These are phyloP conservation scores for Edaphochlamys debaryana DNA, from an alignment of 139 green algal species.

Conservation along the genomic window DNA sequence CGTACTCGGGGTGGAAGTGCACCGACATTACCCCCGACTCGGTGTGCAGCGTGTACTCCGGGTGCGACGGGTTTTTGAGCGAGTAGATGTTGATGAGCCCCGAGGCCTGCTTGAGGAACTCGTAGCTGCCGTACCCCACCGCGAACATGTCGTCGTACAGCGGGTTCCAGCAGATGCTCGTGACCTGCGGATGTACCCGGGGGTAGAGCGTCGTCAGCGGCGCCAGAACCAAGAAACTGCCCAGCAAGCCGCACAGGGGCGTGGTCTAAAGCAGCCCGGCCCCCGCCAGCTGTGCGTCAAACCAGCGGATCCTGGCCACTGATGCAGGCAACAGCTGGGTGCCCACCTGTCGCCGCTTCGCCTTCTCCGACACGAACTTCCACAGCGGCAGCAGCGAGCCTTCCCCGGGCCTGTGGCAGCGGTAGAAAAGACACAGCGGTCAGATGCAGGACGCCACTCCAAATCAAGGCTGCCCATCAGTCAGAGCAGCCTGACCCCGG, in stretches of 20 bases:
- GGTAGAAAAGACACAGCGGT: too few species aligned
- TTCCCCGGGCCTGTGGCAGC: slow-evolving; percentile 64
- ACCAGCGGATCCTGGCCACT: too few species aligned
- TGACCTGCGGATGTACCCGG: too few species aligned
- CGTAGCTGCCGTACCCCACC: slow-evolving; percentile 90
- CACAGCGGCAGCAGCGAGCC: slow-evolving; percentile 95
- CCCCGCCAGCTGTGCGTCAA: too few species aligned
- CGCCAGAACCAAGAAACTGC: too few species aligned
- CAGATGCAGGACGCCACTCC: too few species aligned
- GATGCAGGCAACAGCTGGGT: too few species aligned
- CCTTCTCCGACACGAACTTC: slow-evolving; percentile 75
- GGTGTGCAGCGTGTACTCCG: slow-evolving; percentile 81
- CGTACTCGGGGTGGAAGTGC: slow-evolving; percentile 88
- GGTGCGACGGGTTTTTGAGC: slow-evolving; percentile 88
- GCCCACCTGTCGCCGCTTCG: slow-evolving; percentile 57
- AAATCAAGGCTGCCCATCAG: too few species aligned
- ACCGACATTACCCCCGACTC: slow-evolving; percentile 89
- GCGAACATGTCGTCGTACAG: slow-evolving; percentile 87
- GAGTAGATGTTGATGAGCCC: slow-evolving; percentile 88
- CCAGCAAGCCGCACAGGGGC: too few species aligned
- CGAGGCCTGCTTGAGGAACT: slow-evolving; percentile 79
- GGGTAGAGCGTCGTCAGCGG: too few species aligned
- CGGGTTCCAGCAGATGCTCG: slow-evolving; percentile 83
- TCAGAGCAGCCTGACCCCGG: too few species aligned
- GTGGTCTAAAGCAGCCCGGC: too few species aligned